phyloP scores from a whole-genome alignment of 768 basidiomycete species.

The Obba rivulosa region DNA sequence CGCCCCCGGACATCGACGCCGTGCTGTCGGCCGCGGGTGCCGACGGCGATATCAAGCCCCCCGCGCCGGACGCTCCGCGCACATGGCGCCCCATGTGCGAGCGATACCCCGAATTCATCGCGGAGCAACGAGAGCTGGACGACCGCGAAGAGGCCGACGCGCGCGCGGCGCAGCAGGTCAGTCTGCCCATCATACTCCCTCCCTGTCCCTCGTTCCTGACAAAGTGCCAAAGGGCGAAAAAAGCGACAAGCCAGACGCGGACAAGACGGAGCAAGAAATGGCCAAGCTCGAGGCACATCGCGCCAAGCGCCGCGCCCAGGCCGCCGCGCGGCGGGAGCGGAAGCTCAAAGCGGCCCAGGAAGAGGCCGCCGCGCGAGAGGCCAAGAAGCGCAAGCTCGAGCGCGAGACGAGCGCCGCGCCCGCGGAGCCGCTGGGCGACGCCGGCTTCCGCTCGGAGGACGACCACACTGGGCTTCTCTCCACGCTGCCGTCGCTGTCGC shows the following conservation, averaged over 20 bases:
- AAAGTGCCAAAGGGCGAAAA: background rate
- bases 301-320: constrained; percentile 19
- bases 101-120: constrained; percentile 80
- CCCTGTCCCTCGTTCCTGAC: background rate
- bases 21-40: constrained; percentile 33
- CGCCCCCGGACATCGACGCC: constrained; percentile 72
- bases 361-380: constrained; percentile 20
- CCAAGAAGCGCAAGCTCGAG: constrained; percentile 10
- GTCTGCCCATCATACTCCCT: background rate
- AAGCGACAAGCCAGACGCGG: background rate
- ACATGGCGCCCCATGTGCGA: constrained; percentile 81
- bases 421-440: background rate
- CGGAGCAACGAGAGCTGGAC: constrained; percentile 77
- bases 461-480: background rate
- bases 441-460: background rate
- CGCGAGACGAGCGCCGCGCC: background rate
- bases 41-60: constrained; percentile 28
- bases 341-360: constrained; percentile 42
- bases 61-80: constrained; percentile 23
- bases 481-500: background rate
- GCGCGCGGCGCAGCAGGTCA: constrained; percentile 21
- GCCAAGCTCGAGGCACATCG: constrained; percentile 15
- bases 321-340: constrained; percentile 25
- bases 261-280: background rate
- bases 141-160: constrained; percentile 72